phyloP scores from a whole-genome alignment of 139 green algal species.

The Asterochloris erici region DNA sequence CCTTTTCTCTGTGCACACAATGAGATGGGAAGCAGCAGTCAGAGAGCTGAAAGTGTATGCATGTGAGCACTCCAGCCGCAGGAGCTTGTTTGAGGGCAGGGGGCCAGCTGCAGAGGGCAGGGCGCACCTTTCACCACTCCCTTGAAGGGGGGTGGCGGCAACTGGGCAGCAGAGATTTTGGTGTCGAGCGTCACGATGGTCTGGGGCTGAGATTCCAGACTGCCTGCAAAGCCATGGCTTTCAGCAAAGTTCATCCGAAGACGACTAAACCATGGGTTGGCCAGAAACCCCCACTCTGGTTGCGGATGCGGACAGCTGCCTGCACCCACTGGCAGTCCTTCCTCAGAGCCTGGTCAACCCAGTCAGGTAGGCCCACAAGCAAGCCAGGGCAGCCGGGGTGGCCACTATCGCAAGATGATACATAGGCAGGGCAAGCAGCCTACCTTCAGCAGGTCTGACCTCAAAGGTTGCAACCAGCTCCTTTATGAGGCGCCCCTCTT shows the following conservation, averaged over 20 bases:
- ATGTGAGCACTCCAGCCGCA: not conserved
- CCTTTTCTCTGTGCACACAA: not conserved
- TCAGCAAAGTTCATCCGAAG: too few species aligned
- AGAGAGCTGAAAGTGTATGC: not conserved
- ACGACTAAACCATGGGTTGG: too few species aligned
- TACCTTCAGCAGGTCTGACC: conserved; percentile 1
- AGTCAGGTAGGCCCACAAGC: too few species aligned
- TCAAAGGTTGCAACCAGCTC: conserved; percentile 16
- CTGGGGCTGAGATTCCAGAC: too few species aligned
- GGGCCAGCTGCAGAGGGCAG: not conserved
- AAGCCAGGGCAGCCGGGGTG: too few species aligned
- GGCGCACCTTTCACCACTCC: conserved; percentile 18
- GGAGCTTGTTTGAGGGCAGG: too few species aligned
- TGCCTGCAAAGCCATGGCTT: too few species aligned
- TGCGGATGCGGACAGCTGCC: too few species aligned
- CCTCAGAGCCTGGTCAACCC: too few species aligned
- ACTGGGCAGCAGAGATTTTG: conserved; percentile 3
- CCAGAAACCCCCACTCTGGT: too few species aligned
- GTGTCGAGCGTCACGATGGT: conserved; percentile 4
- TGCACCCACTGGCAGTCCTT: too few species aligned
- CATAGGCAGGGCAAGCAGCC: not conserved
- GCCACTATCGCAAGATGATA: too few species aligned
- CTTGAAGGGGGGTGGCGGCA: conserved; percentile 20
- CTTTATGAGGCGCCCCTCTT: conserved; percentile 17
- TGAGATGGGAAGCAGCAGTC: not conserved